Base-by-base conservation (phyloP, 2,329 filamentous ascomycete genomes). In the Blumeriella jaapii region DNA sequence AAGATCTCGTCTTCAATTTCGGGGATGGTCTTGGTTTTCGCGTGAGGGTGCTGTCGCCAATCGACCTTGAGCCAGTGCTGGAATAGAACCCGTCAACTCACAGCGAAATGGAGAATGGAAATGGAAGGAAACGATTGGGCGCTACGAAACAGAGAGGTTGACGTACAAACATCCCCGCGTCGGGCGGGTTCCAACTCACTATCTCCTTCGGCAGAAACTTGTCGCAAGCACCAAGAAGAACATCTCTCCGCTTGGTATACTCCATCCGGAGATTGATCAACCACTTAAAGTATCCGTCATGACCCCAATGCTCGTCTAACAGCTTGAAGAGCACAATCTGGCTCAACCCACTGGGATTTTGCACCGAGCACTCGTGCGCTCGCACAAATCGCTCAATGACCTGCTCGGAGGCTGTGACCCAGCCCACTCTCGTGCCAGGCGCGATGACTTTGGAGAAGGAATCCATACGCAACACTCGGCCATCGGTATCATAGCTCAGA, bases 121-220 rank as follows among this genome's bases (percentile, higher is more conserved):
- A n/a, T n/a, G n/a, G n/a, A n/a, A n/a, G n/a, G n/a, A n/a, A n/a
- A n/a, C n/a, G n/a, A n/a, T n/a, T n/a, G n/a, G n/a, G n/a, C n/a
- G n/a, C n/a, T n/a, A n/a, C n/a, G n/a, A n/a, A n/a, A 7, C 26
- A 33, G 6, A 34, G 14, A 6, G 25, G 15, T 23, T 29, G 10
- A 75, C 79, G 68, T 61, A 84, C 80, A 71, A 98, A 98, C 91
- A 98, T 98, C 55, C 89, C 89, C 1, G 87, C 84, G 38, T 69
- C 71, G 0, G 89, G 87, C 0, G 82, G 71, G 16, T 65, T 71
- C 86, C 87, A 96, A 57, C 67, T 75, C 12, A 85, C 80, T 20
- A 95, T 65, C 14, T 82, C 77, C 15, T 56, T 61, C 0, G 87
- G 86, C 13, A 95, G 61, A 48, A 80, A 73, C 44, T 74, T 71